Evolutionary conservation across 176 grass and related monocot genomes (phyloP), one percentile per base, ranked within the genome.

Genomic region (Typha latifolia): DNA sequence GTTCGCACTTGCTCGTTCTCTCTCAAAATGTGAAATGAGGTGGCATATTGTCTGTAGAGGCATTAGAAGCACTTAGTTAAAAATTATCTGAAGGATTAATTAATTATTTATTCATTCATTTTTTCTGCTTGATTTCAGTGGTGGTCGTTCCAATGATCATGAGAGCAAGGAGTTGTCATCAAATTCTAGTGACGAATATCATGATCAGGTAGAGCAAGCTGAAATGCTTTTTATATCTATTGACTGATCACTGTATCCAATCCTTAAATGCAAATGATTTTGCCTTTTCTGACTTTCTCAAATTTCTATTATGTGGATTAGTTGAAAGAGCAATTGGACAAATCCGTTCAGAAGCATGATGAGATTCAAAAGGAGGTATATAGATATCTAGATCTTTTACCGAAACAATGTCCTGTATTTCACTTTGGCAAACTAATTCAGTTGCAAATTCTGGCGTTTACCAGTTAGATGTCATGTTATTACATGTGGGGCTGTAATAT

Each of bases 341-440:
- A 82, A 79, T 77, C 81, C 31, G 69, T 77, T 74, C 81, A 77
- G 63, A 84, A 78, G 76, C 84, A 57, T 0, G 84, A 91, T 16
- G 84, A 84, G 66, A 84, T 87, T 79, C 81, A 87, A 84, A 82
- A 74, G 14, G 89, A 87, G 89, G 89, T 87, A 81, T 0, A 69
- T 52, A 12, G 68, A 79, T 67, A 71, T 51, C 12, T 62, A 59
- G 15, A 18, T 59, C 53, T 59, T 59, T 59, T 11, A 11, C 16
- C 3, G 53, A 59, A 59, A 59, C 53, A 10, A 59, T 59, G 16
- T 59, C 18, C 20, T 59, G n/a, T 59, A 20, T 57, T 57, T 57
- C 16, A 19, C 20, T 59, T 9, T 59, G 53, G 18, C n/a, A 6
- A 20, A 59, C 18, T 59, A 59, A 8, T 21, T 59, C 14, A 59